Conservation (phyloP, 2,329 filamentous ascomycete genomes). For the Colletotrichum australisinense region DNA sequence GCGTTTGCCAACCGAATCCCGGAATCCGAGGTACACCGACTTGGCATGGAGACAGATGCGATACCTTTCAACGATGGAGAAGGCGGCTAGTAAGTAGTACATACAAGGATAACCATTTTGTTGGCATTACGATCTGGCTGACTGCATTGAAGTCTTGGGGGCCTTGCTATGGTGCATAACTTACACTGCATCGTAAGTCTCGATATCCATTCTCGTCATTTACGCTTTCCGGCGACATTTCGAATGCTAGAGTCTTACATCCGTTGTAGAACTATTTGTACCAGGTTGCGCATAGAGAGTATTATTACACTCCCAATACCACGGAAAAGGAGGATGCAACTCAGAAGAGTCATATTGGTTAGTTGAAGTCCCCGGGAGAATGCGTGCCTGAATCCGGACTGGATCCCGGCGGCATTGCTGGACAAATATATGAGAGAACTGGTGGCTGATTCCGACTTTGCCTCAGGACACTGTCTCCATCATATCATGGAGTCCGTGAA, state of each 20-base stretch:
- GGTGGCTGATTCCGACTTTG: background rate
- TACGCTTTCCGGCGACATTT: background rate
- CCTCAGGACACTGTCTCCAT: background rate
- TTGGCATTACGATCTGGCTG: background rate
- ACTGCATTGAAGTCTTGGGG: background rate
- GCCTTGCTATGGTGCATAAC: background rate
- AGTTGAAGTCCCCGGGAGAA: background rate
- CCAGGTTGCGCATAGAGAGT: background rate
- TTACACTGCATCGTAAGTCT: background rate
- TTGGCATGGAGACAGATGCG: background rate
- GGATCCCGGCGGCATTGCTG: no score
- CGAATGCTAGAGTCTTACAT: background rate
- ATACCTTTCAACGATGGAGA: background rate
- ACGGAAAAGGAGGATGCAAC: background rate
- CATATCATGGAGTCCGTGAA: background rate
- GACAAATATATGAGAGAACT: background rate
- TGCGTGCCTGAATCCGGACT: background rate
- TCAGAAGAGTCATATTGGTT: background rate
- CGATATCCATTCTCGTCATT: background rate
- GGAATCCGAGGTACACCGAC: background rate
- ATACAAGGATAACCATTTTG: background rate
- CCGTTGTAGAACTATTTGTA: background rate
- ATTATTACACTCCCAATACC: background rate
- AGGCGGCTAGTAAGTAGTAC: background rate
- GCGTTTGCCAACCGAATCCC: background rate